These are phyloP conservation scores for Citrus maxima DNA, from an alignment of 345 rosid species.

Conservation along the genomic window DNA sequence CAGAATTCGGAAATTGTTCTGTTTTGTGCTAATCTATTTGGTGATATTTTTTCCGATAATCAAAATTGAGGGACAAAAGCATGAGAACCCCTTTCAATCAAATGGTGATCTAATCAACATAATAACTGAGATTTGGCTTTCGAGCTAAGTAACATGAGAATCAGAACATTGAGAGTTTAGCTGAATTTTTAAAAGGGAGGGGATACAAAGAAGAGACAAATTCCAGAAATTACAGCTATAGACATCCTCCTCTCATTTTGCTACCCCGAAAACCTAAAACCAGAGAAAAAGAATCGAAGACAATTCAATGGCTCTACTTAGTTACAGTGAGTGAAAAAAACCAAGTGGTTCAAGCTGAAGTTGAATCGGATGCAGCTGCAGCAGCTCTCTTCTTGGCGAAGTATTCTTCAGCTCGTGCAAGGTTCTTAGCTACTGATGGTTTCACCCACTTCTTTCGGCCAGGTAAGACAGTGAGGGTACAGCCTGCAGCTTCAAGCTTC, in stretches of 20 bases:
- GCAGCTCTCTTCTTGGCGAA: constrained; percentile 86
- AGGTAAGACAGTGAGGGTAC: constrained; percentile 67
- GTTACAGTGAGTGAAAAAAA: not conserved
- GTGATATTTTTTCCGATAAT: not conserved
- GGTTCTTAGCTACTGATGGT: constrained; percentile 80
- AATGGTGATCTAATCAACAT: not conserved
- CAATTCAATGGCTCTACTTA: not conserved
- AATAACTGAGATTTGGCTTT: not conserved
- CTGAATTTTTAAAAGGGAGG: not conserved
- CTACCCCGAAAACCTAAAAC: not conserved
- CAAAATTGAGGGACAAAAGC: not conserved
- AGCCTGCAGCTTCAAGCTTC: constrained; percentile 82
- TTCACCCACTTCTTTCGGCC: constrained; percentile 95
- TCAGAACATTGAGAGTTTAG: not conserved
- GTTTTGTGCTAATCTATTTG: not conserved
- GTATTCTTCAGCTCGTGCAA: constrained; percentile 80
- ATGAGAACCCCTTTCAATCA: not conserved
- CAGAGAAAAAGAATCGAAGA: not conserved
- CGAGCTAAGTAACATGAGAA: not conserved
- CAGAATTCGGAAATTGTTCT: not conserved
- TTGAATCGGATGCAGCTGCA: constrained; percentile 36
- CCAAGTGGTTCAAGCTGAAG: constrained; percentile 36
- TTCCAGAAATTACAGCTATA: constrained; percentile 1
- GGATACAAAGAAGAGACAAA: not conserved
- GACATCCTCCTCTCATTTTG: not conserved